Conservation (phyloP, 768 basidiomycete genomes). For the Amanita exitialis region DNA sequence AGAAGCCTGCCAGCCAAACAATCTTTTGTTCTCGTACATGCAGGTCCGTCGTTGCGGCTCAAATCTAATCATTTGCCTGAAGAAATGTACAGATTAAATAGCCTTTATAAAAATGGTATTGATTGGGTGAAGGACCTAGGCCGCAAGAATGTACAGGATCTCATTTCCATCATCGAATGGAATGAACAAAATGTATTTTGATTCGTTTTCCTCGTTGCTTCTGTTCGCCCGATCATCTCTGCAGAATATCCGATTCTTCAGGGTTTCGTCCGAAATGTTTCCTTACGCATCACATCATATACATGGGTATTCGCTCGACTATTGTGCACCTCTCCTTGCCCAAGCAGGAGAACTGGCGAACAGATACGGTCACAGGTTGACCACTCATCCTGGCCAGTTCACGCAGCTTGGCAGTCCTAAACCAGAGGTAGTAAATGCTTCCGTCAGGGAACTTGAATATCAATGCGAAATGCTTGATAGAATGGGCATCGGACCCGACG, state of each 20-base stretch:
- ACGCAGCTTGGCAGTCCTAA: slow-evolving; percentile 77
- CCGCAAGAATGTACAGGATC: slow-evolving; percentile 61
- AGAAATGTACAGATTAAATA: slow-evolving; percentile 49
- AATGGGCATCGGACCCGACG: slow-evolving; percentile 76
- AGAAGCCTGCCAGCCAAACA: slow-evolving; percentile 51
- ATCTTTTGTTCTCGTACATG: slow-evolving; percentile 73
- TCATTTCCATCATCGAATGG: slow-evolving; percentile 76
- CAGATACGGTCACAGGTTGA: slow-evolving; percentile 68
- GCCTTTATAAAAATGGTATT: slow-evolving; percentile 70
- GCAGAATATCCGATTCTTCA: slow-evolving; percentile 74
- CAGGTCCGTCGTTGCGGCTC: slow-evolving; percentile 25
- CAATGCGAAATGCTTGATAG: slow-evolving; percentile 82
- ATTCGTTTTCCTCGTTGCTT: not conserved
- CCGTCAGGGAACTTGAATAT: slow-evolving; percentile 74
- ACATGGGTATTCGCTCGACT: slow-evolving; percentile 76
- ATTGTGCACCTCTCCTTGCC: slow-evolving; percentile 47
- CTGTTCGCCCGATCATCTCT: not conserved
- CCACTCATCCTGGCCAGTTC: slow-evolving; percentile 84
- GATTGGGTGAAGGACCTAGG: slow-evolving; percentile 80
- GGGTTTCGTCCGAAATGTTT: slow-evolving; percentile 88
- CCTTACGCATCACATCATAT: slow-evolving; percentile 79
- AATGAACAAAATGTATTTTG: slow-evolving; percentile 66
- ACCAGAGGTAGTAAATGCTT: slow-evolving; percentile 60
- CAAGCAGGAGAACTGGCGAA: slow-evolving; percentile 58
- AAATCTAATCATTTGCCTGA: not conserved